Evolutionary conservation across 345 rosid genomes (phyloP).

Genomic region (Limnanthes douglasii): DNA sequence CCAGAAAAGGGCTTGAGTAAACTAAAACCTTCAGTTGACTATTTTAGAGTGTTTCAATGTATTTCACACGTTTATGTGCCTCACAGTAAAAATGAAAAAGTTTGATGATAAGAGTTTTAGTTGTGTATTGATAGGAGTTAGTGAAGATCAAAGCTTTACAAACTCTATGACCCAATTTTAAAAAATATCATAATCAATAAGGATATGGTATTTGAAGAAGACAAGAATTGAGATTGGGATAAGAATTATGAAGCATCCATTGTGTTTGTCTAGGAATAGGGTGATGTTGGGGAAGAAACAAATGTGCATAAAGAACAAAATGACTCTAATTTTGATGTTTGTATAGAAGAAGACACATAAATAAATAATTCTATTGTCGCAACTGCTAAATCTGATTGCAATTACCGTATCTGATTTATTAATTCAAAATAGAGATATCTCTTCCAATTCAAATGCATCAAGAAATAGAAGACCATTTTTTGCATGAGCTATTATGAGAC

Average conservation of each 20-base stretch:
- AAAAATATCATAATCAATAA: not conserved
- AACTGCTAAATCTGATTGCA: not conserved
- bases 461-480: not conserved
- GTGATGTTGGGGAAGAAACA: not conserved
- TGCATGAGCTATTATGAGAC: not conserved
- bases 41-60: not conserved
- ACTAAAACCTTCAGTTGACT: not conserved
- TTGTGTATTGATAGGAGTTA: not conserved
- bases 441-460: not conserved
- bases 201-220: slow-evolving; percentile 5
- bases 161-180: not conserved
- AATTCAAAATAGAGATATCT: no score
- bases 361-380: not conserved
- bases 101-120: no score
- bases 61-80: not conserved
- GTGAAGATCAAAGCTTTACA: not conserved
- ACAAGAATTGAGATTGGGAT: not conserved
- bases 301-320: no score
- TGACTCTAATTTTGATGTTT: no score
- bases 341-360: not conserved
- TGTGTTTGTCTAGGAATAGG: not conserved
- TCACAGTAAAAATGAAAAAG: not conserved
- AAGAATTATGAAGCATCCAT: not conserved
- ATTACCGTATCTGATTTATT: not conserved
- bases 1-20: not conserved